Evolutionary conservation across 371 early-diverging fungal genomes (phyloP), one percentile per base, ranked within the genome.

Genomic region (Actinomortierella wolfii): DNA sequence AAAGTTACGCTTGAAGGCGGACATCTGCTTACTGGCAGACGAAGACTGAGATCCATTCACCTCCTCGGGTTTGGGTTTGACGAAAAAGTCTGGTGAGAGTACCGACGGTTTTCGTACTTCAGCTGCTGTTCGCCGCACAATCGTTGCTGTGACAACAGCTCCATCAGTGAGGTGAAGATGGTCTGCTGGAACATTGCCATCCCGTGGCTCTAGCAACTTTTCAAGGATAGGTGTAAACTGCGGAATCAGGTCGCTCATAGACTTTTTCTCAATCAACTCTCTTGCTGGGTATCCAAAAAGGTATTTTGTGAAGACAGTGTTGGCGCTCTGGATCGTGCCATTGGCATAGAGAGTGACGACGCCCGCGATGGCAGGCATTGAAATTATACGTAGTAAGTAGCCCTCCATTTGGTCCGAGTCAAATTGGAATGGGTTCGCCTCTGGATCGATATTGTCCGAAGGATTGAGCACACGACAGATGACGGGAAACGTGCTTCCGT

Each of bases 361-460:
- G 23, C 90, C 89, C 24, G 89, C 86, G 52, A 89, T 85, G 1
- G 86, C 80, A 47, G 89, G 86, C 62, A 89, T 87, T 13, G 86
- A 84, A 41, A 87, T 87, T 46, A 89, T 81, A 15, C 81, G 81
- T 47, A 88, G 52, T 1, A 65, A 43, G 55, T 69, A 77, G 8
- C 71, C 60, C 11, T 76, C 66, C 58, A 61, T 64, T 15, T 62
- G 58, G 17, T 68, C 68, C 21, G 52, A 43, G 18, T 58, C 63
- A 23, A 62, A 29, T 17, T 51, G 59, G 20, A 52, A 61, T 3
- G 49, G 57, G 46, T 57, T 67, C 29, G 63, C 55, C 29, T 67
- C 71, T 15, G 63, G 57, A 15, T 68, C 45, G 54, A 61, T 61
- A 26, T 64, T 51, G 39, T 67, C 61, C 21, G 74, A 67, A 2